phyloP scores from a whole-genome alignment of 208 protist species.

The Trypanosoma boissoni region DNA sequence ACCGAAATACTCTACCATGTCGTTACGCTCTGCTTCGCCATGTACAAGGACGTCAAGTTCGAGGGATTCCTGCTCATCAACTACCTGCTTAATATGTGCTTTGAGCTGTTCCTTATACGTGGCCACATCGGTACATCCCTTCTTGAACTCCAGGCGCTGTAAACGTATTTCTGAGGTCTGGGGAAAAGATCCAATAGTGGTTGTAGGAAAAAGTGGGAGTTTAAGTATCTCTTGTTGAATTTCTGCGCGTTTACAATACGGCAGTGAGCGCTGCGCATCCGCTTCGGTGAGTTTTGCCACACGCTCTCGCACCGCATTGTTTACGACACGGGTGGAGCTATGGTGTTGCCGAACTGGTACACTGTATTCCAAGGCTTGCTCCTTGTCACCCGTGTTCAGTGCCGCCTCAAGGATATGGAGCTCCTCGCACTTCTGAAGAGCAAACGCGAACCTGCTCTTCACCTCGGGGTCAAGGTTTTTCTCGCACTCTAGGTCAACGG shows the following conservation, averaged over 20 bases:
- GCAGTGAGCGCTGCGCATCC: constrained; percentile 21
- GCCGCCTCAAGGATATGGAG: constrained; percentile 50
- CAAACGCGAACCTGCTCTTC: constrained; percentile 71
- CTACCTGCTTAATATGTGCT: constrained; percentile 70
- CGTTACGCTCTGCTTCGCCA: constrained; percentile 86
- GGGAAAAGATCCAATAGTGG: constrained; percentile 91
- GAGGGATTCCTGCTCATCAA: constrained; percentile 78
- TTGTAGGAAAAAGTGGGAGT: constrained; percentile 82
- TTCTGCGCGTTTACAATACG: constrained; percentile 38
- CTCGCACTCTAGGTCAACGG: constrained; percentile 65
- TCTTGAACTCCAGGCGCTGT: constrained; percentile 55
- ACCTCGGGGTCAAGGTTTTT: constrained; percentile 46
- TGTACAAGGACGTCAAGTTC: constrained; percentile 89
- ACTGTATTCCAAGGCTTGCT: constrained; percentile 40
- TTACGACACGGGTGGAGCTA: constrained; percentile 33
- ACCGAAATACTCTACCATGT: constrained; percentile 94
- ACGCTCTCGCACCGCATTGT: constrained; percentile 30
- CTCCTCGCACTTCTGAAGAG: constrained; percentile 80
- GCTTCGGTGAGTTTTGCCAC: constrained; percentile 28
- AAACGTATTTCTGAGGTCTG: constrained; percentile 79
- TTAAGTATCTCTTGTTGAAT: constrained; percentile 43
- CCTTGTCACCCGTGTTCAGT: constrained; percentile 21
- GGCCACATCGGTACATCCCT: constrained; percentile 37
- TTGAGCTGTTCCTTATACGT: constrained; percentile 70
- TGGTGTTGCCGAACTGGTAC: constrained; percentile 25